A percentile compares a stretch with the other conserved stretches of the same genome.
Evolutionary conservation across 2,329 filamentous ascomycete genomes (phyloP).

Genomic region (Fusarium sambucinum): DNA sequence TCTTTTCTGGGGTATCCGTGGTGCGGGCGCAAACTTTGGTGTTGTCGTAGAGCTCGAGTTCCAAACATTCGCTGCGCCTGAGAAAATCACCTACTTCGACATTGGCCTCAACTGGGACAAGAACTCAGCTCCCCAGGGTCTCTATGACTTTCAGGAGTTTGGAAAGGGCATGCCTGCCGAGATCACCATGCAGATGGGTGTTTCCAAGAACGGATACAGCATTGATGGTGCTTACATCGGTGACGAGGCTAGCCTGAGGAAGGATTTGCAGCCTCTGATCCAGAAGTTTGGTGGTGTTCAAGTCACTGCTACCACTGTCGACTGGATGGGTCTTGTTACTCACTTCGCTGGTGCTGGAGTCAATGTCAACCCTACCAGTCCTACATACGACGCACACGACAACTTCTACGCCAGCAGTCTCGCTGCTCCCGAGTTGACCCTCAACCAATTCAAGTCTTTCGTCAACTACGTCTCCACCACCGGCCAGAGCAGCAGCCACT

Average conservation of each 20-base stretch:
- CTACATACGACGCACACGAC: constrained; percentile 45
- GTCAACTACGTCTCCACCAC: constrained; percentile 43
- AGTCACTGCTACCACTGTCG: constrained; percentile 28
- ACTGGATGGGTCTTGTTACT: constrained; percentile 46
- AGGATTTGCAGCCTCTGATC: constrained; percentile 38
- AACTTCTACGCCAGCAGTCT: constrained; percentile 52
- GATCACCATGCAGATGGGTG: constrained; percentile 46
- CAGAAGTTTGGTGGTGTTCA: constrained; percentile 33
- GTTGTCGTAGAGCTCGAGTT: constrained; percentile 50
- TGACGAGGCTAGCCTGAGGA: constrained; percentile 27
- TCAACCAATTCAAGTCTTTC: constrained; percentile 44
- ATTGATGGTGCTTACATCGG: constrained; percentile 48
- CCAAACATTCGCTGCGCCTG: constrained; percentile 43
- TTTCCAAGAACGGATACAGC: constrained; percentile 38
- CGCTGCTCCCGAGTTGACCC: constrained; percentile 39
- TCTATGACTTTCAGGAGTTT: constrained; percentile 48
- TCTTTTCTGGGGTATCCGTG: constrained; percentile 50
- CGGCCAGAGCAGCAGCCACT: constrained; percentile 35
- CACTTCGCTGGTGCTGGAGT: constrained; percentile 39
- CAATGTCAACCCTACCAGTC: constrained; percentile 42
- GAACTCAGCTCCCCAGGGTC: constrained; percentile 32
- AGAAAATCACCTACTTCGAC: constrained; percentile 41
- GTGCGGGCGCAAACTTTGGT: constrained; percentile 51
- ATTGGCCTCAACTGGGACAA: constrained; percentile 42
- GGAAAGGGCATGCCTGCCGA: constrained; percentile 47